phyloP scores from a whole-genome alignment of 768 basidiomycete species.

The Termitomyces sp. region DNA sequence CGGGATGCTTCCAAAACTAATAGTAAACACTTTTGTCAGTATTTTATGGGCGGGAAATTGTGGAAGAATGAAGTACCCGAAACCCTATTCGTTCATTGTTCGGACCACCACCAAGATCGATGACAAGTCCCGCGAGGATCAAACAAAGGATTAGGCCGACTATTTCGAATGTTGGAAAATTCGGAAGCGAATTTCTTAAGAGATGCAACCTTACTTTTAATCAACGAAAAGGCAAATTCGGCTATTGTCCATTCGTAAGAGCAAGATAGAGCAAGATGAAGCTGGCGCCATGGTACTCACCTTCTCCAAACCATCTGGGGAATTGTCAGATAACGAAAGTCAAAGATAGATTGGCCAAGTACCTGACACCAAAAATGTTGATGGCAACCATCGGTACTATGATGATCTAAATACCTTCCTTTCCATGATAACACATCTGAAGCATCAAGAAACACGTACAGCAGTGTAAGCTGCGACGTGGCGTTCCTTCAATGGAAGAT shows the following conservation, averaged over 20 bases:
- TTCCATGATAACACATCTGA: not conserved
- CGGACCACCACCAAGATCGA: conserved; percentile 79
- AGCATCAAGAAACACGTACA: conserved; percentile 13
- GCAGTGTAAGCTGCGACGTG: conserved; percentile 56
- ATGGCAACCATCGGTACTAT: conserved; percentile 53
- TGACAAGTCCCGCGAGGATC: conserved; percentile 56
- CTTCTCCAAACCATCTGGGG: conserved; percentile 59
- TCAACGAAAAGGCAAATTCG: conserved; percentile 61
- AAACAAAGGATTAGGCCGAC: conserved; percentile 59
- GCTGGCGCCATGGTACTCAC: conserved; percentile 22
- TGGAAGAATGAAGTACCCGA: conserved; percentile 35
- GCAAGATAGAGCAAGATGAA: not conserved
- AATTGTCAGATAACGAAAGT: not conserved
- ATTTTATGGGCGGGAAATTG: conserved; percentile 2
- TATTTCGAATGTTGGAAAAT: conserved; percentile 15
- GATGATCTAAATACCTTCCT: conserved; percentile 27
- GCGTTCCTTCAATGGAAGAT: conserved; percentile 24
- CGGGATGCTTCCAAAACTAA: conserved; percentile 71
- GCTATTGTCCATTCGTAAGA: conserved; percentile 28
- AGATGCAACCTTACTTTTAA: conserved; percentile 50
- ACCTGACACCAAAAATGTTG: conserved; percentile 69
- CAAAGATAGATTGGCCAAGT: not conserved
- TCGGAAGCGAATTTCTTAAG: not conserved
- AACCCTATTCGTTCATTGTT: conserved; percentile 62
- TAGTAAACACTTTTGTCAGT: not conserved